Conservation (phyloP, 225 moss, liverwort and hornwort species). For the Bryum argenteum region DNA sequence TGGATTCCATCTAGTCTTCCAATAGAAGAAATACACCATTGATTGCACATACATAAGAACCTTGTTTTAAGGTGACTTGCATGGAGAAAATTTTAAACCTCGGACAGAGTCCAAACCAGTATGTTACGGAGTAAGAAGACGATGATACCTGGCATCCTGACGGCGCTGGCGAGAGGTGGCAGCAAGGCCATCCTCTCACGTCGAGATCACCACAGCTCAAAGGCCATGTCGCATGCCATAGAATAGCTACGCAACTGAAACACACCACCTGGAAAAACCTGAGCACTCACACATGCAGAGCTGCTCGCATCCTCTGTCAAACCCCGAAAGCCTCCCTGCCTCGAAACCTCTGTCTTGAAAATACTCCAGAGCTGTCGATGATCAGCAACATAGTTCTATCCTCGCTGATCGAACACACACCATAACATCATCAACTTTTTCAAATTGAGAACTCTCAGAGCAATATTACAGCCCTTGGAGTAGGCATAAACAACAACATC, state of each 20-base stretch:
- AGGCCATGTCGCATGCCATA: slow-evolving; percentile 21
- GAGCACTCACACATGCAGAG: not conserved
- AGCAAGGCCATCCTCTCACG: slow-evolving; percentile 47
- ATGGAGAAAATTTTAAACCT: not conserved
- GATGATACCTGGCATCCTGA: slow-evolving; percentile 48
- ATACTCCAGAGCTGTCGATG: not conserved
- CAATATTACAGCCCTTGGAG: slow-evolving; percentile 4
- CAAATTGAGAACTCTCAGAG: not conserved
- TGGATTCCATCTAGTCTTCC: not conserved
- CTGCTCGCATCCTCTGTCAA: slow-evolving; percentile 8
- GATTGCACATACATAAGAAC: not conserved
- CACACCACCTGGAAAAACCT: not conserved
- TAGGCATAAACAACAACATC: not conserved
- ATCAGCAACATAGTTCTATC: slow-evolving; percentile 7
- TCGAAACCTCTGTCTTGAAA: not conserved
- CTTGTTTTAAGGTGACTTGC: not conserved
- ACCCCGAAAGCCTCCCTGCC: not conserved
- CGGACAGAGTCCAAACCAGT: not conserved
- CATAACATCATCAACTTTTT: not conserved
- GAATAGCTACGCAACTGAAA: slow-evolving; percentile 17
- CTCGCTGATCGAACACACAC: not conserved
- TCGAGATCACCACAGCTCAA: slow-evolving; percentile 23
- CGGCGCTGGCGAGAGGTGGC: slow-evolving; percentile 45
- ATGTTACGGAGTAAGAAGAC: not conserved
- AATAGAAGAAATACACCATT: not conserved